Evolutionary conservation across 192 early-diverging fungal species (phyloP).

Genomic region (Linnemannia exigua): DNA sequence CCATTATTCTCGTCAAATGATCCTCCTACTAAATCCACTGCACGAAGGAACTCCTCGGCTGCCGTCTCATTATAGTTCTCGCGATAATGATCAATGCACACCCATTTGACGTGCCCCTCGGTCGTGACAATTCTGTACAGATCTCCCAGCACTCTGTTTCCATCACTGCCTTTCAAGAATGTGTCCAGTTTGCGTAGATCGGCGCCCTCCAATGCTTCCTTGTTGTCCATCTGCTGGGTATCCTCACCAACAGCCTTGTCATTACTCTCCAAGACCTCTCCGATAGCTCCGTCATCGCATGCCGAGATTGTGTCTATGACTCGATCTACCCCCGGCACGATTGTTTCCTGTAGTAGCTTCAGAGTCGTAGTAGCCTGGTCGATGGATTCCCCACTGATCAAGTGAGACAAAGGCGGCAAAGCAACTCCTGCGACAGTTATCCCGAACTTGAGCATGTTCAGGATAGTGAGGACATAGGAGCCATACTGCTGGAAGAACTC

Average conservation of each 20-base stretch:
- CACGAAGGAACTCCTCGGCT: too few species aligned
- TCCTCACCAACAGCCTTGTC: too few species aligned
- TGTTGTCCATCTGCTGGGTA: too few species aligned
- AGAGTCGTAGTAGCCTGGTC: neutral
- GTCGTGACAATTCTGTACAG: neutral
- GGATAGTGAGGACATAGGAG: slow-evolving; percentile 7
- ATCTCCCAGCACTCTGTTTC: too few species aligned
- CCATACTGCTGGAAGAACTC: slow-evolving; percentile 20
- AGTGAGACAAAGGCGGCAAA: slow-evolving; percentile 1
- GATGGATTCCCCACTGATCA: neutral
- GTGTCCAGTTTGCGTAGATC: too few species aligned
- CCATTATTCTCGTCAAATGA: too few species aligned
- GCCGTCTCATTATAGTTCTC: slow-evolving; percentile 15
- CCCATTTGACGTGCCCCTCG: slow-evolving; percentile 32
- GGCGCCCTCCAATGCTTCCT: too few species aligned
- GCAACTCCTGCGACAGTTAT: slow-evolving; percentile 7
- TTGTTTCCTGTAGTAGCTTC: neutral
- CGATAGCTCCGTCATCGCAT: too few species aligned
- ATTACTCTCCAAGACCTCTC: too few species aligned
- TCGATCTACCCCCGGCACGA: neutral
- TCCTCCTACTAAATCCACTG: too few species aligned
- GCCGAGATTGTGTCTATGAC: too few species aligned
- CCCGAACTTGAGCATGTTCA: slow-evolving; percentile 20
- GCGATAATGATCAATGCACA: slow-evolving; percentile 25
- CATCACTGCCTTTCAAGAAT: too few species aligned